phyloP scores from a whole-genome alignment of 768 basidiomycete genomes.

The Mycena albidolilacea region DNA sequence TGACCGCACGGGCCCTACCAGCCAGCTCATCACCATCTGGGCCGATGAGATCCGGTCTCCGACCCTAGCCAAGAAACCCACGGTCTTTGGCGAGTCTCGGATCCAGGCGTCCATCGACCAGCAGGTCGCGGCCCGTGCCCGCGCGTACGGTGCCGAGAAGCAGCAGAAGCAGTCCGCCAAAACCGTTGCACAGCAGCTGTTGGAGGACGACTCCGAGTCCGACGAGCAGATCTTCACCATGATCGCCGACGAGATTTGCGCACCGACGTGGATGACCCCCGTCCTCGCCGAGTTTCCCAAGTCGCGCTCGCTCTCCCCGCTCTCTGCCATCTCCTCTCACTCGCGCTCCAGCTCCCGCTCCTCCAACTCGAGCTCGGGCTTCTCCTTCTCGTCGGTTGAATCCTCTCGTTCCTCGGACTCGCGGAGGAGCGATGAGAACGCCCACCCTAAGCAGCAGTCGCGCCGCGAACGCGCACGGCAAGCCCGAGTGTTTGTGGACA shows the following conservation, averaged over 20 bases:
- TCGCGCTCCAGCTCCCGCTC: slow-evolving; percentile 77
- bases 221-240: slow-evolving; percentile 82
- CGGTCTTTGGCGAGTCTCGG: slow-evolving; percentile 34
- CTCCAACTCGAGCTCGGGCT: slow-evolving; percentile 76
- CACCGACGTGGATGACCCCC: slow-evolving; percentile 80
- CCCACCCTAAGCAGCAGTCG: slow-evolving; percentile 65
- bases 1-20: slow-evolving; percentile 54
- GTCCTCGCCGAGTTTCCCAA: slow-evolving; percentile 73
- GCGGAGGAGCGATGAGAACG: slow-evolving; percentile 50
- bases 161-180: slow-evolving; percentile 50
- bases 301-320: slow-evolving; percentile 68
- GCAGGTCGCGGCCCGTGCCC: slow-evolving; percentile 35
- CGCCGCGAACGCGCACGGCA: slow-evolving; percentile 80
- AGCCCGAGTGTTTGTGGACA: slow-evolving; percentile 81
- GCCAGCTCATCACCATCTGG: slow-evolving; percentile 77
- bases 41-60: slow-evolving; percentile 64
- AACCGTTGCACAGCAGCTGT: slow-evolving; percentile 82
- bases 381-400: slow-evolving; percentile 69
- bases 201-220: slow-evolving; percentile 79
- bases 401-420: slow-evolving; percentile 64
- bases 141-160: slow-evolving; percentile 20
- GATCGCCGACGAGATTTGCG: slow-evolving; percentile 79
- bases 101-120: slow-evolving; percentile 40
- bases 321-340: slow-evolving; percentile 68
- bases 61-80: slow-evolving; percentile 31